Conservation (phyloP, 2,329 filamentous ascomycete genomes). For the Eutypella sp. region DNA sequence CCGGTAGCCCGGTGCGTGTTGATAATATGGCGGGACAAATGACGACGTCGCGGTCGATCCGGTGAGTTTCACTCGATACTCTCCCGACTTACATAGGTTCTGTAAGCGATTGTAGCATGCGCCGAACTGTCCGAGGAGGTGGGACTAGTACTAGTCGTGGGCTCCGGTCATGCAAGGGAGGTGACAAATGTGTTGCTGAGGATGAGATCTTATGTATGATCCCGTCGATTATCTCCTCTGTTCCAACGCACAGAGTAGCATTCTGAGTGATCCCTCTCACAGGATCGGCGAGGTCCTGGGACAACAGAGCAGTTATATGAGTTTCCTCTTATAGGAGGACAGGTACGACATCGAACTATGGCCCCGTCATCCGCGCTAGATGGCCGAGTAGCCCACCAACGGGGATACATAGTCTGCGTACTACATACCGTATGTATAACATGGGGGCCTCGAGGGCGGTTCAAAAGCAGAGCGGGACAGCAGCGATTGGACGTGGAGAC, state of each 20-base stretch:
- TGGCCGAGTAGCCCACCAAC: background rate
- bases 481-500: background rate
- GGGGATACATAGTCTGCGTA: background rate
- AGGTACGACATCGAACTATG: background rate
- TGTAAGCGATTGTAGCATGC: background rate
- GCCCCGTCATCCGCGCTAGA: background rate
- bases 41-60: background rate
- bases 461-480: background rate
- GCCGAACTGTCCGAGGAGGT: background rate
- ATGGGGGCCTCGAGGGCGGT: background rate
- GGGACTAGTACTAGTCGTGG: background rate
- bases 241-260: background rate
- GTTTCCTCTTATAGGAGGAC: background rate
- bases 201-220: background rate
- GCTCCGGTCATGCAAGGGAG: background rate
- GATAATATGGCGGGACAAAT: background rate
- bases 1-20: background rate
- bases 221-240: background rate
- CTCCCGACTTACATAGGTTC: background rate
- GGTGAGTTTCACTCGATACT: background rate
- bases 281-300: background rate
- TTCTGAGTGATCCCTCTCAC: background rate
- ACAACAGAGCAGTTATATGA: background rate
- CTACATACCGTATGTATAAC: too few relatives aligned
- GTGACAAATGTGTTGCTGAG: background rate